Percentiles rank a stretch among this genome's conserved stretches.
Evolutionary conservation across 2,329 filamentous ascomycete genomes (phyloP).

Genomic region (Macrophomina tecta): DNA sequence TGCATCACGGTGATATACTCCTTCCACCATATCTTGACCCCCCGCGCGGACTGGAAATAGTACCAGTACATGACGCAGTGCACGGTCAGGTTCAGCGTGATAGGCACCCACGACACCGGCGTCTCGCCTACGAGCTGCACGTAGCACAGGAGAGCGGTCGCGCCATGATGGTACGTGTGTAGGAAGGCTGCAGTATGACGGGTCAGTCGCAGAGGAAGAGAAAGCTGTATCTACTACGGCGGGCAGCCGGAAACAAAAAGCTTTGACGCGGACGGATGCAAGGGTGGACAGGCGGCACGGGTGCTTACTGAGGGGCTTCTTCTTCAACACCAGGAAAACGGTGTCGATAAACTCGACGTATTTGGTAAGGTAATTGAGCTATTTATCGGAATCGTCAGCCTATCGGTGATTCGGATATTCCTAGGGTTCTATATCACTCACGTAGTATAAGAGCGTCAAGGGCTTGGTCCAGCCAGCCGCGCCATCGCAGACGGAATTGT

Average conservation of each 20-base stretch:
- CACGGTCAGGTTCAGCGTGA: slow-evolving; percentile 88
- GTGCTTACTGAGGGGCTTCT: slow-evolving; percentile 86
- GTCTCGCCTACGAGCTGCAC: slow-evolving; percentile 93
- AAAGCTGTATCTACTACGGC: no score
- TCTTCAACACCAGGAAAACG: slow-evolving; percentile 97
- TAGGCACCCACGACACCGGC: slow-evolving; percentile 92
- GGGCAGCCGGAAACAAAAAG: no score
- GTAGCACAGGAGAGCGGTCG: slow-evolving; percentile 96
- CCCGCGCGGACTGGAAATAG: slow-evolving; percentile 98
- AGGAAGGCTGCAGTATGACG: slow-evolving; percentile 73
- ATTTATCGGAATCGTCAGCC: slow-evolving; percentile 26
- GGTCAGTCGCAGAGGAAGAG: not conserved
- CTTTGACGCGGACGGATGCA: no score
- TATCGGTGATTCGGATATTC: not conserved
- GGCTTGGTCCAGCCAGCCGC: slow-evolving; percentile 92
- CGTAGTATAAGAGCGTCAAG: slow-evolving; percentile 93
- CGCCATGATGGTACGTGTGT: slow-evolving; percentile 98
- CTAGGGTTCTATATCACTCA: slow-evolving; percentile 57
- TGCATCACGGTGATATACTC: slow-evolving; percentile 98
- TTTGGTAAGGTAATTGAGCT: slow-evolving; percentile 98
- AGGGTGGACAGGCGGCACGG: not conserved
- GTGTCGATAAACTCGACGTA: slow-evolving; percentile 96
- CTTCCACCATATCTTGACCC: slow-evolving; percentile 98
- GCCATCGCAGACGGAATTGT: slow-evolving; percentile 81
- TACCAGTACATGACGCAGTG: slow-evolving; percentile 99